phyloP scores from a whole-genome alignment of 306 rosid genomes.

The Canavalia ensiformis region DNA sequence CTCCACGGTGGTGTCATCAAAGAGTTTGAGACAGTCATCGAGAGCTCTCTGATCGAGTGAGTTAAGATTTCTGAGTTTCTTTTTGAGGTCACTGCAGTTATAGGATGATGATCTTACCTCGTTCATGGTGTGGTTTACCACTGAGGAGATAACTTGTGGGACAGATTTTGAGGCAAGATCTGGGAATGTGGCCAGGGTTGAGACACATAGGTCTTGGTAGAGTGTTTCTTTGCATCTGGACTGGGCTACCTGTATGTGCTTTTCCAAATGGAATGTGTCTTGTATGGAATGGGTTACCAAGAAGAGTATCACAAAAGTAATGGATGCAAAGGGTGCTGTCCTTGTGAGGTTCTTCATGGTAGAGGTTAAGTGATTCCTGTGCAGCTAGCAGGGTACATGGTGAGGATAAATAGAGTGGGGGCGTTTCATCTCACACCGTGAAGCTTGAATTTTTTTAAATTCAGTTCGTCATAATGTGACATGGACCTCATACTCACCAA shows the following conservation, averaged over 20 bases:
- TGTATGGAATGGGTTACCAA: constrained; percentile 24
- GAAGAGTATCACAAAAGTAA: neutral
- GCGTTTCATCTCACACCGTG: constrained; percentile 10
- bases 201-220: constrained; percentile 74
- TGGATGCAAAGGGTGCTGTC: neutral
- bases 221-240: constrained; percentile 75
- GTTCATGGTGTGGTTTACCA: constrained; percentile 58
- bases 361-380: neutral
- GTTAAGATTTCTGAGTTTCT: constrained; percentile 44
- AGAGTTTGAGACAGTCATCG: constrained; percentile 80
- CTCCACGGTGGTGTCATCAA: constrained; percentile 60
- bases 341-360: constrained; percentile 35
- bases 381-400: neutral
- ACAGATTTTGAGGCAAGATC: constrained; percentile 63
- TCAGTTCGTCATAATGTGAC: constrained; percentile 12
- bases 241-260: constrained; percentile 62
- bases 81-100: constrained; percentile 59
- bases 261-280: constrained; percentile 48
- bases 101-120: constrained; percentile 61
- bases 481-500: neutral
- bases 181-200: constrained; percentile 69
- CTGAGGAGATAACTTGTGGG: constrained; percentile 60
- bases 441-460: neutral
- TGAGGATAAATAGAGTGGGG: constrained; percentile 19
- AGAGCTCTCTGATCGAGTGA: constrained; percentile 60